These are phyloP conservation scores for Mrakia hoshinonis DNA, from an alignment of 768 basidiomycete genomes.

Conservation along the genomic window DNA sequence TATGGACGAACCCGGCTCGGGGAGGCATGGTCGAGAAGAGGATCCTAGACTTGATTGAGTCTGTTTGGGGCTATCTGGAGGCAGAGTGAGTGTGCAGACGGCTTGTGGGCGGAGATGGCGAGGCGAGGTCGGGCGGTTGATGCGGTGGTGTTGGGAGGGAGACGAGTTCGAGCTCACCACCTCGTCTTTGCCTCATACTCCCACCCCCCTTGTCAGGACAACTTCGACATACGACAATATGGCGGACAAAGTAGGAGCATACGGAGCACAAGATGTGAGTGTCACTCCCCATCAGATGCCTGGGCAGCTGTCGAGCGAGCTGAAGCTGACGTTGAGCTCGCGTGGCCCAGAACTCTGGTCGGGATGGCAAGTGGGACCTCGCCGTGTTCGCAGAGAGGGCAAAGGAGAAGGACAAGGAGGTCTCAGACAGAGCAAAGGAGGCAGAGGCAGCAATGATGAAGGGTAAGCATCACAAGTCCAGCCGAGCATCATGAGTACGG, in stretches of 20 bases:
- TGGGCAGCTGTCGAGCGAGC: too few species aligned
- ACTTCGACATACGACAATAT: slow-evolving; percentile 3
- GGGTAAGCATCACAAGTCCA: slow-evolving; percentile 48
- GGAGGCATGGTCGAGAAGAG: slow-evolving; percentile 15
- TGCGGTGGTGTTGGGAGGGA: too few species aligned
- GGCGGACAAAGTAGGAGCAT: slow-evolving; percentile 35
- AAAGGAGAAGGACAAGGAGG: slow-evolving; percentile 49
- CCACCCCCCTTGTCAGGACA: too few species aligned
- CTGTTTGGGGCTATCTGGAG: too few species aligned
- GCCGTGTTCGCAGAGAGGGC: slow-evolving; percentile 46
- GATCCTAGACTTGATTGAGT: too few species aligned
- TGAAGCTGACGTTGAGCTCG: background rate
- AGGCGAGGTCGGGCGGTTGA: too few species aligned
- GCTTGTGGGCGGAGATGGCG: too few species aligned
- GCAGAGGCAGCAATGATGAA: slow-evolving; percentile 51
- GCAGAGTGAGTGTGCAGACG: too few species aligned
- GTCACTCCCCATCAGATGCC: background rate
- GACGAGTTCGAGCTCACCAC: too few species aligned
- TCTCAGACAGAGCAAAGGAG: slow-evolving; percentile 67
- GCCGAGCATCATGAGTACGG: too few species aligned
- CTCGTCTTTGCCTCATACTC: too few species aligned
- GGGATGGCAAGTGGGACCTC: slow-evolving; percentile 76
- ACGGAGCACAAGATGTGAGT: slow-evolving; percentile 34
- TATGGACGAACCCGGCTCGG: slow-evolving; percentile 23
- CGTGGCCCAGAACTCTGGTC: slow-evolving; percentile 31